Evolutionary conservation across 805 yeast species (phyloP).

Genomic region (Sugiyamaella marilandica): DNA sequence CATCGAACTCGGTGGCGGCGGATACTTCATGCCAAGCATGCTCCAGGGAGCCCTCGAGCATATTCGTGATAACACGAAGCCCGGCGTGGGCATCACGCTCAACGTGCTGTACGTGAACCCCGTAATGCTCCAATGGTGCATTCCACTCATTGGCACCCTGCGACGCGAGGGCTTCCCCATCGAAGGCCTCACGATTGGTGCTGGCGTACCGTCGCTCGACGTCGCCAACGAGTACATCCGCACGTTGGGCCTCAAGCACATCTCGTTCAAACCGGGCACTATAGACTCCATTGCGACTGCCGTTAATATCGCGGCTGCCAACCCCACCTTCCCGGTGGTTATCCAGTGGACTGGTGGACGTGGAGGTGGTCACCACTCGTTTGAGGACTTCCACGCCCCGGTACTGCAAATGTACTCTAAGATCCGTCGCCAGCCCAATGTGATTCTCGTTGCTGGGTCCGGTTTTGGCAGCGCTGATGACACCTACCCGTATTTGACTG

Average conservation of each 20-base stretch:
- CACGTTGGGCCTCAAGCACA: conserved; percentile 84
- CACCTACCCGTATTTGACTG: conserved; percentile 95
- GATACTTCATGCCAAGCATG: conserved; percentile 71
- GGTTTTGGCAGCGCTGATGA: conserved; percentile 98
- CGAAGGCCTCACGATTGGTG: conserved; percentile 95
- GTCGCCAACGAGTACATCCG: conserved; percentile 96
- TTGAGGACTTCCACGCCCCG: conserved; percentile 98
- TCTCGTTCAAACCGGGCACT: conserved; percentile 97
- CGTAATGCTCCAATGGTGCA: conserved; percentile 97
- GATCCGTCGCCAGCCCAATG: conserved; percentile 87
- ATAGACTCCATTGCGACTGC: conserved; percentile 85
- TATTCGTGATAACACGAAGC: conserved; percentile 62
- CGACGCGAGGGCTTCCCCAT: conserved; percentile 92
- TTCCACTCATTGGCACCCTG: conserved; percentile 85
- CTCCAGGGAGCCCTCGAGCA: conserved; percentile 73
- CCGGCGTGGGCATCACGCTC: conserved; percentile 88
- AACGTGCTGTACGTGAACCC: conserved; percentile 96
- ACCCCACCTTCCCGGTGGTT: conserved; percentile 94
- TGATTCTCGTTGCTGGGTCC: conserved; percentile 91
- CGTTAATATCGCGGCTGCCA: conserved; percentile 87
- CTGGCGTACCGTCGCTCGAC: conserved; percentile 98
- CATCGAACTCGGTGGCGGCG: conserved; percentile 98
- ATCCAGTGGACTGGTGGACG: conserved; percentile 99
- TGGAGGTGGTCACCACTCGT: conserved; percentile 99
- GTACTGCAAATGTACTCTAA: conserved; percentile 91